These are phyloP conservation scores for Trichoderma hamatum DNA, from an alignment of 2,329 filamentous ascomycete species.

Conservation along the genomic window DNA sequence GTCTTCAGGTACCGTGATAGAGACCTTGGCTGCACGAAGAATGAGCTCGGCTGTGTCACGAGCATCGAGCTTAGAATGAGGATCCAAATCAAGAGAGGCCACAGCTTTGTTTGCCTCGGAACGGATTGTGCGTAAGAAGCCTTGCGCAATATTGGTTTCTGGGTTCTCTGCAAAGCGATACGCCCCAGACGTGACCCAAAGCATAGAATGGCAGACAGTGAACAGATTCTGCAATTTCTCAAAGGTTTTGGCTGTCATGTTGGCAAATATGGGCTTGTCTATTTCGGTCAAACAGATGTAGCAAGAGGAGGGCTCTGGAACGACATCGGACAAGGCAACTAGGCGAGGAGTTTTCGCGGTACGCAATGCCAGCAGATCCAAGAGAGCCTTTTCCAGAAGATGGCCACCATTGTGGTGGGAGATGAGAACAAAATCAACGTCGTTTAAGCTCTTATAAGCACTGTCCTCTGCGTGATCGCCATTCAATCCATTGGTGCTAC, in stretches of 20 bases:
- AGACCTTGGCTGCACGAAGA: constrained; percentile 33
- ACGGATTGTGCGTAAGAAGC: constrained; percentile 50
- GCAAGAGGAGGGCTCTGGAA: constrained; percentile 27
- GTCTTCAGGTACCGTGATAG: constrained; percentile 29
- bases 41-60: constrained; percentile 40
- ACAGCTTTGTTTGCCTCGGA: constrained; percentile 51
- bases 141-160: constrained; percentile 49
- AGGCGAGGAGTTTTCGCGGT: constrained; percentile 31
- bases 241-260: constrained; percentile 45
- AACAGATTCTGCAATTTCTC: constrained; percentile 42
- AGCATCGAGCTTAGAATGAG: constrained; percentile 37
- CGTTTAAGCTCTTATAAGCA: constrained; percentile 8
- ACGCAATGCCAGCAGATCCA: constrained; percentile 31
- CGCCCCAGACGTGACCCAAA: constrained; percentile 48
- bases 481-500: constrained; percentile 1
- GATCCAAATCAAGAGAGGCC: constrained; percentile 51
- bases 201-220: constrained; percentile 40
- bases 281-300: constrained; percentile 51
- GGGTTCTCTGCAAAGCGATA: constrained; percentile 43
- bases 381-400: constrained; percentile 31
- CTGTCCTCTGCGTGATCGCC: not conserved
- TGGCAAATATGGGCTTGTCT: constrained; percentile 47
- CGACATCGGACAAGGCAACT: constrained; percentile 30
- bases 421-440: constrained; percentile 33
- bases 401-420: constrained; percentile 31